Base-by-base conservation (phyloP, 306 rosid genomes). In the Morella rubra region DNA sequence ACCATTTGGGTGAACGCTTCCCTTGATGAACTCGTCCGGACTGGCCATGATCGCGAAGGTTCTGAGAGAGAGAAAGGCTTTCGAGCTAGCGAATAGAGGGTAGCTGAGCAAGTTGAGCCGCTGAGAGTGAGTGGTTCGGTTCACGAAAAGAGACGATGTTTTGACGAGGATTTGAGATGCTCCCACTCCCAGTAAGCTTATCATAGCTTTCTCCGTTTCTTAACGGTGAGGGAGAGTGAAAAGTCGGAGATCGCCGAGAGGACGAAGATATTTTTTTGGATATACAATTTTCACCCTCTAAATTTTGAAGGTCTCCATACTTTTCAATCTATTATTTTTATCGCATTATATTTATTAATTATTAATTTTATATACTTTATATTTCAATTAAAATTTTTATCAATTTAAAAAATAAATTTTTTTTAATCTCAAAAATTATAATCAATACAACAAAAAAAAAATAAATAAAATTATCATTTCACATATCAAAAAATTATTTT, bases 21-120 rank as follows among this genome's bases (percentile, higher is more conserved):
- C 98, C 77, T 85, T 93, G 77, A 96, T 90, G 87, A 92, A 89
- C 73, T 91, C 90, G 10, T 91, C 99, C 11, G 82, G 6, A 20
- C 69, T 47, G 50, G 98, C 94, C 99, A 96, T 93, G 71, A 83
- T 81, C 37, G 90, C 84, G 53, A 96, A 85, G 73, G 79, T 50
- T 77, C 94, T 91, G 56, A 81, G 27, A 53, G 81, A 74, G 65
- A 50, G 13, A 1, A 84, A 77, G 61, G 83, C 10, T 54, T 77
- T 69, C 55, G 72, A n/a, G 74, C 73, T 37, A 73, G 76, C 79
- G 52, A 52, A 68, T 58, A 84, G 77, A 61, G 79, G 79, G 58
- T 51, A 71, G n/a, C 62, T 69, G 60, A 72, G 69, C 2, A 78
- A 77, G 24, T 66, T 15, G 27, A 80, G 82, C 56, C 62, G 37